phyloP scores from a whole-genome alignment of 345 rosid genomes.

The Combretum micranthum region DNA sequence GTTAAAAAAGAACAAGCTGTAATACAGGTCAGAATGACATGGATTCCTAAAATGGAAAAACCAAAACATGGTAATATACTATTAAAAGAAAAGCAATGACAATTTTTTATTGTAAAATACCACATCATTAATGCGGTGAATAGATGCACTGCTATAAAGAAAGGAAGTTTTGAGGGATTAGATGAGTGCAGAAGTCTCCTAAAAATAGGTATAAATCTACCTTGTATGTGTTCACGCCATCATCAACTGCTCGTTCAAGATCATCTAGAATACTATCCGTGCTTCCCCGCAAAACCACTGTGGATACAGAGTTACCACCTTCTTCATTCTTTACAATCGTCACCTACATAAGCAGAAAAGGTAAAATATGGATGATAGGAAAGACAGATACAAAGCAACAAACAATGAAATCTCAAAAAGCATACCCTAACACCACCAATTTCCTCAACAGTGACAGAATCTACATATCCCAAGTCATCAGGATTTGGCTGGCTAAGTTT shows the following conservation, averaged over 20 bases:
- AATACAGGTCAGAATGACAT: neutral
- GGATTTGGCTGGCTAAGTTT: conserved; percentile 85
- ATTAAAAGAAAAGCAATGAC: too few relatives aligned
- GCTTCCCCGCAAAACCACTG: conserved; percentile 92
- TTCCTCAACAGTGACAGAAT: conserved; percentile 89
- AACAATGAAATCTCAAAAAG: conserved; percentile 2
- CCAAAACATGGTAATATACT: neutral
- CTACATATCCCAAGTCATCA: conserved; percentile 85
- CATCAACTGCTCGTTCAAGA: conserved; percentile 99
- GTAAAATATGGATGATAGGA: neutral
- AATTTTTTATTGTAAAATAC: neutral
- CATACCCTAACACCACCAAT: conserved; percentile 95
- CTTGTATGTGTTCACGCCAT: conserved; percentile 98
- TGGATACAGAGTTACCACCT: conserved; percentile 83
- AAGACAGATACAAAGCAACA: neutral
- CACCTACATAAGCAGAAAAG: conserved; percentile 39
- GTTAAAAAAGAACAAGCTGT: neutral
- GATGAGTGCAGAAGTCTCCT: neutral
- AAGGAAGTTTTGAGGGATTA: too few relatives aligned
- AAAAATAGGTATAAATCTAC: conserved; percentile 26
- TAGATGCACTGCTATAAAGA: neutral
- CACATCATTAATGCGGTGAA: neutral
- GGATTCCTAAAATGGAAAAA: neutral
- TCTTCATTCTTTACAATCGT: conserved; percentile 83
- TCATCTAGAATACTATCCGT: conserved; percentile 95